phyloP scores from a whole-genome alignment of 164 flowering plant species.

The grape (Vitis vinifera) region DNA sequence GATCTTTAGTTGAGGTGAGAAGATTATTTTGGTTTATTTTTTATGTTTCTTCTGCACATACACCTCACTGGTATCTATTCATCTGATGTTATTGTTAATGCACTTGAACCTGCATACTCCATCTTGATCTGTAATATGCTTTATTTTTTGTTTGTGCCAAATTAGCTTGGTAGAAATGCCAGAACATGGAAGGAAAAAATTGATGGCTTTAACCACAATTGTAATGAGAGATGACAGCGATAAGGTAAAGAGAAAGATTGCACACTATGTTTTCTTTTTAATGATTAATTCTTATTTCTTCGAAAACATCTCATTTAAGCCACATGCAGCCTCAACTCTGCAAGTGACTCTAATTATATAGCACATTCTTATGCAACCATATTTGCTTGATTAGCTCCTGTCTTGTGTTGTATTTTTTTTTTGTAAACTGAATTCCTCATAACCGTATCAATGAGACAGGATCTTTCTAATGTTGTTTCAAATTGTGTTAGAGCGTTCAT shows the following conservation, averaged over 20 bases:
- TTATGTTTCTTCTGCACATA: too few relatives aligned
- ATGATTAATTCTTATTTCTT: not conserved
- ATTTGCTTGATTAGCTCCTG: not conserved
- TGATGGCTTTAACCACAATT: conserved; percentile 62
- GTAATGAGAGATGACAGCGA: conserved; percentile 89
- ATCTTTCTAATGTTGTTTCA: not conserved
- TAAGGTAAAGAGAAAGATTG: conserved; percentile 48
- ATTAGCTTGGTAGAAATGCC: conserved; percentile 88
- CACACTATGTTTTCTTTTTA: not conserved
- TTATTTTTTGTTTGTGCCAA: conserved; percentile 37
- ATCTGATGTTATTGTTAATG: too few relatives aligned
- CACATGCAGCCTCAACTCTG: too few relatives aligned
- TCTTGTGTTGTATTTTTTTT: not conserved
- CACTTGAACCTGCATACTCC: too few relatives aligned
- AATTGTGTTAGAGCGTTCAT: not conserved
- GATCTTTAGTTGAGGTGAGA: too few relatives aligned
- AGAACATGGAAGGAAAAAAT: conserved; percentile 59
- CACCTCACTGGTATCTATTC: too few relatives aligned
- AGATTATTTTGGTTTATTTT: too few relatives aligned
- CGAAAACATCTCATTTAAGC: not conserved
- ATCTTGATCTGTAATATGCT: not conserved
- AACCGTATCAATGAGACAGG: too few relatives aligned
- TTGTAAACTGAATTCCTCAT: not conserved
- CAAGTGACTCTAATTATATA: not conserved
- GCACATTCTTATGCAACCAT: not conserved